A percentile compares a stretch with the other conserved stretches of the same genome.
These are phyloP conservation scores for Podaxis sp. DNA, from an alignment of 768 basidiomycete genomes.

Conservation along the genomic window DNA sequence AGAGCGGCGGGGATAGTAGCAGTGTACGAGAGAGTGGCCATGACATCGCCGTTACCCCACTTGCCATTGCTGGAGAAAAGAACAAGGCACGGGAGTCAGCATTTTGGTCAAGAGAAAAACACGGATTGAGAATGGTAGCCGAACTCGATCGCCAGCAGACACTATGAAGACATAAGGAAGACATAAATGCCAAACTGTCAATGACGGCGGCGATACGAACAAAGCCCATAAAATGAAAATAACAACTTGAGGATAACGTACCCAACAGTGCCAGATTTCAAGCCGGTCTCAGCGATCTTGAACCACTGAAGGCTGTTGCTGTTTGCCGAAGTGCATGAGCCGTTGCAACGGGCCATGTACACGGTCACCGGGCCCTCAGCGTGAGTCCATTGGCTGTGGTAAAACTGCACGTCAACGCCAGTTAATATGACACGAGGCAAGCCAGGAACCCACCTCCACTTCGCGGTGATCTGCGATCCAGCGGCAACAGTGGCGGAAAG, in stretches of 20 bases:
- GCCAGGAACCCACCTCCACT: constrained; percentile 25
- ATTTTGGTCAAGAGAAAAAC: not conserved
- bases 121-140: not conserved
- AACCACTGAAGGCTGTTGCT: constrained; percentile 32
- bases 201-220: not conserved
- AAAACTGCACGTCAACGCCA: not conserved
- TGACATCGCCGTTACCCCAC: constrained; percentile 29
- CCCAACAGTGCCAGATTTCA: constrained; percentile 31
- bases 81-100: not conserved
- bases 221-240: not conserved
- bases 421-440: not conserved
- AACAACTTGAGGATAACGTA: constrained; percentile 3
- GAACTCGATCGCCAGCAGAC: not conserved
- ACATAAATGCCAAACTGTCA: not conserved
- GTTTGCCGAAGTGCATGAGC: constrained; percentile 30
- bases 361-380: constrained; percentile 33
- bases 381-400: constrained; percentile 33
- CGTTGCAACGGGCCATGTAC: constrained; percentile 34
- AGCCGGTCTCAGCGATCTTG: constrained; percentile 33
- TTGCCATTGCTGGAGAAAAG: constrained; percentile 21
- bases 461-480: constrained; percentile 30
- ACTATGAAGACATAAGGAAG: not conserved
- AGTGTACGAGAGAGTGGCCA: constrained; percentile 27
- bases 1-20: constrained; percentile 32
- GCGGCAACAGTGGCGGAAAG: constrained; percentile 32